Percentiles rank a stretch among this genome's conserved stretches.
Conservation (phyloP, 2,329 filamentous ascomycete genomes). For the Scedosporium apiospermum region DNA sequence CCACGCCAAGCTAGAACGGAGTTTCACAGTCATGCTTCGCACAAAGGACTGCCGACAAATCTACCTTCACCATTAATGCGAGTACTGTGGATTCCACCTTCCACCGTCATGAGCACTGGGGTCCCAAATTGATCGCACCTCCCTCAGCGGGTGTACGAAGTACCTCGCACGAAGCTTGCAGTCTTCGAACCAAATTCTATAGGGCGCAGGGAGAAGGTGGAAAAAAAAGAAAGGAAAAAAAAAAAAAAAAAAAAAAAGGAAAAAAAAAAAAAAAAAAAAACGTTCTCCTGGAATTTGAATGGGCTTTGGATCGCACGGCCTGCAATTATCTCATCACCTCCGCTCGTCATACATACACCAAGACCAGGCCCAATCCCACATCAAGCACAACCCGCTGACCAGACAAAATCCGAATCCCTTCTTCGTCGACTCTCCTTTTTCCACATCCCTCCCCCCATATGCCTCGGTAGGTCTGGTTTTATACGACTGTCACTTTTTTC, state of each 20-base stretch:
- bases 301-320: background rate
- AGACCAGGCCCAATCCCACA: slow-evolving; percentile 1
- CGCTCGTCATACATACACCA: background rate
- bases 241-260: background rate
- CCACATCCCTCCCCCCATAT: background rate
- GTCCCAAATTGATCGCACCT: background rate
- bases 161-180: no score
- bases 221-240: no score
- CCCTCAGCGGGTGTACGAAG: no score
- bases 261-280: background rate
- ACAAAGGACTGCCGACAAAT: no score
- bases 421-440: background rate
- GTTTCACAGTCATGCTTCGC: no score
- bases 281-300: background rate
- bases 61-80: no score
- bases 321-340: slow-evolving; percentile 2
- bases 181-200: background rate
- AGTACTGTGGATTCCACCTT: background rate
- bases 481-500: background rate
- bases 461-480: background rate
- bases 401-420: background rate
- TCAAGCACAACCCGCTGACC: background rate
- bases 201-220: background rate
- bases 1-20: no score
- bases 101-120: background rate